These are phyloP conservation scores for Soucietia sequanensis DNA, from an alignment of 805 yeast genomes.

Conservation along the genomic window DNA sequence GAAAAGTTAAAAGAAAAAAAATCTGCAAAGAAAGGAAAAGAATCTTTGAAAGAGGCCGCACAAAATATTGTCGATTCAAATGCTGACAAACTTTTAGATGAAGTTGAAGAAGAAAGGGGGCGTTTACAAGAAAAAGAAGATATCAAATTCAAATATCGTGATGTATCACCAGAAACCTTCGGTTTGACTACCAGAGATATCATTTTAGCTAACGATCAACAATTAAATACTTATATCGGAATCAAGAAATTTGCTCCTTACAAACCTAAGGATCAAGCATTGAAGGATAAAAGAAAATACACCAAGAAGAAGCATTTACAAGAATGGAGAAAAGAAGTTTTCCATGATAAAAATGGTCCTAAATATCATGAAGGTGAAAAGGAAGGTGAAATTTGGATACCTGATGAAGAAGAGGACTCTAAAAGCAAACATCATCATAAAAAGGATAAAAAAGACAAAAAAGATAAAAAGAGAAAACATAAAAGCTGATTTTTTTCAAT, in stretches of 20 bases:
- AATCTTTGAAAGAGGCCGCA: constrained; percentile 62
- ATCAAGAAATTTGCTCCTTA: constrained; percentile 93
- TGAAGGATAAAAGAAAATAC: constrained; percentile 79
- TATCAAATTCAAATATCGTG: constrained; percentile 77
- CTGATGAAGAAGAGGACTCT: constrained; percentile 18
- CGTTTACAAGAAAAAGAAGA: constrained; percentile 43
- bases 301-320: constrained; percentile 78
- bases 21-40: constrained; percentile 59
- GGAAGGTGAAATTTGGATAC: constrained; percentile 41
- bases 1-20: constrained; percentile 58
- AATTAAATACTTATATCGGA: constrained; percentile 80
- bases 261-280: constrained; percentile 67
- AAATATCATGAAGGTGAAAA: constrained; percentile 30
- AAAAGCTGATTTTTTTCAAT: constrained; percentile 1
- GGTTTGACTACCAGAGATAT: constrained; percentile 87
- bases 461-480: constrained; percentile 8
- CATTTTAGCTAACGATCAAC: constrained; percentile 82
- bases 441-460: constrained; percentile 7
- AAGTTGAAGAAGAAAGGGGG: constrained; percentile 67
- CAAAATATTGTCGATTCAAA: constrained; percentile 77
- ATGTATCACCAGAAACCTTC: constrained; percentile 91
- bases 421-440: constrained; percentile 3
- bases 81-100: constrained; percentile 61
- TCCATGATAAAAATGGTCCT: constrained; percentile 58
- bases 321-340: constrained; percentile 88